Conservation (phyloP, 495 filamentous ascomycete genomes). For the Penicillium riverlandense region DNA sequence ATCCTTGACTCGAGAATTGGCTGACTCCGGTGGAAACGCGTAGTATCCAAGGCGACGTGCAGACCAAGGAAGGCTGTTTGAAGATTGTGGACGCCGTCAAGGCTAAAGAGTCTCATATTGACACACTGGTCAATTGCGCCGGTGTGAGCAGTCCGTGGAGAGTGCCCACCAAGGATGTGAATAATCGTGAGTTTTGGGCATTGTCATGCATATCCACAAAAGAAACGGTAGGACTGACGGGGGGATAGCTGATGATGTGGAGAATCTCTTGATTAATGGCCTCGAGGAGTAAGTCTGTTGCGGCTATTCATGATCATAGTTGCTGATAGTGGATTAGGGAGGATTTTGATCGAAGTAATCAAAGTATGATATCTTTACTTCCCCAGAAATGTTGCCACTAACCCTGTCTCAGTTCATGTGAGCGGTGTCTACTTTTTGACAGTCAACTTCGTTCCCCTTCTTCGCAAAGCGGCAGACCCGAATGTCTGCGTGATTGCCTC, state of each 20-base stretch:
- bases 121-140: slow-evolving; percentile 13
- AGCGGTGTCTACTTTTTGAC: slow-evolving; percentile 7
- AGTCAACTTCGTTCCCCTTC: slow-evolving; percentile 2
- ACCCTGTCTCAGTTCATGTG: slow-evolving; percentile 1
- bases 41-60: slow-evolving; percentile 7
- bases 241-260: slow-evolving; percentile 10
- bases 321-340: slow-evolving; percentile 5
- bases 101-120: slow-evolving; percentile 5
- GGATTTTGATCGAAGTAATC: slow-evolving; percentile 18
- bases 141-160: slow-evolving; percentile 11
- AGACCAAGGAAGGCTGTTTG: slow-evolving; percentile 6
- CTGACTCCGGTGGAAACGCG: no score
- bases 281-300: slow-evolving; percentile 12
- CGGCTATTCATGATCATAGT: no score
- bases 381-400: neutral
- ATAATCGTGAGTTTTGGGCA: slow-evolving; percentile 5
- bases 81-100: slow-evolving; percentile 6
- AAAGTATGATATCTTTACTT: slow-evolving; percentile 9
- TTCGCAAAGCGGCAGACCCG: slow-evolving; percentile 3
- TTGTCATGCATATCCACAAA: neutral
- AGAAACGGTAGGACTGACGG: neutral
- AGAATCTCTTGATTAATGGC: slow-evolving; percentile 8
- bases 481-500: slow-evolving; percentile 8
- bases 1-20: neutral
- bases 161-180: slow-evolving; percentile 4